Evolutionary conservation across 2,329 filamentous ascomycete genomes (phyloP).

Genomic region (Aspergillus arachidicola): DNA sequence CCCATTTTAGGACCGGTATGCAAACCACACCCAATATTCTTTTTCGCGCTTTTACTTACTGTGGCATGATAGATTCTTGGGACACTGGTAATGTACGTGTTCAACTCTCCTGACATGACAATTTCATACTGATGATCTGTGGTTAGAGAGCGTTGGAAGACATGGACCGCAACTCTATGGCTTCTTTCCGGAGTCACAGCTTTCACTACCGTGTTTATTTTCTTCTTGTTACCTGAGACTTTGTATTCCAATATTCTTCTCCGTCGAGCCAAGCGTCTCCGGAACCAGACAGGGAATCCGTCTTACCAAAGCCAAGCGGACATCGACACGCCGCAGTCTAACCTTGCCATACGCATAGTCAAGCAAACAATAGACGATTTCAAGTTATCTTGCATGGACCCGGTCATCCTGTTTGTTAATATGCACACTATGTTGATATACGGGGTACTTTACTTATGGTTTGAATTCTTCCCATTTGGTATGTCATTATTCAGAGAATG

Average conservation of each 20-base stretch:
- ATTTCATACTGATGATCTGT: not conserved
- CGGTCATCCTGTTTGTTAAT: slow-evolving; percentile 17
- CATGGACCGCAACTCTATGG: slow-evolving; percentile 10
- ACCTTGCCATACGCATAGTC: not conserved
- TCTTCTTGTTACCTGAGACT: slow-evolving; percentile 14
- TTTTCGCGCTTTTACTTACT: not conserved
- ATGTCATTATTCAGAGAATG: not conserved
- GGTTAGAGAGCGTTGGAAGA: slow-evolving; percentile 4
- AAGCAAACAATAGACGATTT: slow-evolving; percentile 24
- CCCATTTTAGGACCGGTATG: slow-evolving; percentile 9
- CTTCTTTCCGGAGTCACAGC: slow-evolving; percentile 4
- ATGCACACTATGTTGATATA: slow-evolving; percentile 22
- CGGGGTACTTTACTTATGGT: slow-evolving; percentile 23
- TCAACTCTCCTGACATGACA: not conserved
- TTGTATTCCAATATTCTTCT: slow-evolving; percentile 14
- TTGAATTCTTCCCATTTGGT: slow-evolving; percentile 25
- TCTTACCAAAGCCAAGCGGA: slow-evolving; percentile 12
- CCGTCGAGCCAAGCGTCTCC: slow-evolving; percentile 16
- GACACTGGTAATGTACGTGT: slow-evolving; percentile 6
- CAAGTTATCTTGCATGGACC: slow-evolving; percentile 13
- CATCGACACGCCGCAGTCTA: not conserved
- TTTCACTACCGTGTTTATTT: slow-evolving; percentile 2
- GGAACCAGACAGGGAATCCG: slow-evolving; percentile 11
- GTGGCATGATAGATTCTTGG: slow-evolving; percentile 6
- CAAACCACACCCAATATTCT: too few relatives aligned